Evolutionary conservation across 441 rosid species (phyloP).

Genomic region (Populus hybrid): DNA sequence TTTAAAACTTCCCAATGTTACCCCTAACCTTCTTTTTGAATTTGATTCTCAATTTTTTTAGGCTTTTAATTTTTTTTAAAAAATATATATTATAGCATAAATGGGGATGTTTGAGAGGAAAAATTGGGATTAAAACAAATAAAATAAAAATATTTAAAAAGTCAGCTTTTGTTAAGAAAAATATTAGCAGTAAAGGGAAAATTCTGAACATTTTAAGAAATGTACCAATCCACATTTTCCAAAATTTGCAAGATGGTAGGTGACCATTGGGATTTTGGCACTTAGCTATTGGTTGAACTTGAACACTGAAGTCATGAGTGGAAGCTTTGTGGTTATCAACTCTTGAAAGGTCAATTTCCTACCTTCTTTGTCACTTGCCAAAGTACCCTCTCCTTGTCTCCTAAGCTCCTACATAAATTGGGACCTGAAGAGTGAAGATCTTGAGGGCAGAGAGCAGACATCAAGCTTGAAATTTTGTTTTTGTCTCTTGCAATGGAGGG

Average conservation of each 20-base stretch:
- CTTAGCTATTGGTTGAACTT: not conserved
- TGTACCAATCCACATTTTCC: not conserved
- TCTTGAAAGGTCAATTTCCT: not conserved
- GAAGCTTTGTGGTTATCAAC: not conserved
- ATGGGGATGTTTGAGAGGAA: too few relatives aligned
- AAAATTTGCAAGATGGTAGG: not conserved
- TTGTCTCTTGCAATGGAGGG: not conserved
- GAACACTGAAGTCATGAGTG: not conserved
- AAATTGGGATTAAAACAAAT: not conserved
- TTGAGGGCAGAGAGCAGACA: not conserved
- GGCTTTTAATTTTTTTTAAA: not conserved
- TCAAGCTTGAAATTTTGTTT: not conserved
- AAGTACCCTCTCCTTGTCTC: not conserved
- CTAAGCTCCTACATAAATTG: not conserved
- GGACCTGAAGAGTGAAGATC: not conserved
- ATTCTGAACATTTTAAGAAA: not conserved
- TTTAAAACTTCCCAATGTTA: too few relatives aligned
- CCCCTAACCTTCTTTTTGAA: not conserved
- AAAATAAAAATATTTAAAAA: too few relatives aligned
- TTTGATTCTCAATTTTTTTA: too few relatives aligned
- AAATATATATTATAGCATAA: not conserved
- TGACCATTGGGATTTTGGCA: not conserved
- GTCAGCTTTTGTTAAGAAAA: not conserved
- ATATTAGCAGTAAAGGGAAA: not conserved
- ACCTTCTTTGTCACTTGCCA: not conserved